Evolutionary conservation across 2,329 filamentous ascomycete species (phyloP), one percentile per base, ranked within the genome.

Genomic region (Beauveria australis): DNA sequence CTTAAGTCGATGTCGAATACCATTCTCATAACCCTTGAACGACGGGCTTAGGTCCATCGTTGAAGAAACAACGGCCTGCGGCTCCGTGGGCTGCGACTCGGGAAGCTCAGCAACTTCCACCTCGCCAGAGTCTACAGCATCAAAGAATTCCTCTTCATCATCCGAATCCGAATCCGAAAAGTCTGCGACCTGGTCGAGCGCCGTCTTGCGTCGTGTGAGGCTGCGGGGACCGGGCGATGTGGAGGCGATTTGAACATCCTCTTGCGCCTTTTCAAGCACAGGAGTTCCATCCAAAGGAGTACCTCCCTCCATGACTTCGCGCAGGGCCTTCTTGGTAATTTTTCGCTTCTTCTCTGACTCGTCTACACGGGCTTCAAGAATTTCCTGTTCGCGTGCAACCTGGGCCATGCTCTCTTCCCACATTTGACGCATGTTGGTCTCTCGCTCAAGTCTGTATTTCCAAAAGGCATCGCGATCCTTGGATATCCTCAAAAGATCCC

Each of bases 361-460:
- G 49, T 90, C 91, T 63, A 97, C 89, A 61, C 87, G 88, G 41
- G 85, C 90, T 71, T 97, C 91, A 1, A 99, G 81, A 56, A 92
- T 84, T 74, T 97, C 94, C 68, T 99, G 94, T 72, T 99, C 94
- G 60, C 86, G 87, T 19, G 92, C 94, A n/a, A 99, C 89, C 68
- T 92, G 87, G 10, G 94, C 92, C 94, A 99, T 97, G 74, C 92
- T 97, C 69, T 99, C 94, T 75, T 99, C 94, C 94, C 94, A 99
- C 85, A 99, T 90, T 62, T 90, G 88, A 43, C 94, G 86, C 76
- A 97, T 88, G 71, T 96, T 91, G 48, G 88, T 87, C 75, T 99
- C 94, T 59, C 92, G 88, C 66, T 96, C 92, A 46, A 99, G 79
- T 16, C 92, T 87, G 71, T 96, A 95, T 73, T 97, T 93, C 94